Evolutionary conservation across 2,329 filamentous ascomycete species (phyloP).

Genomic region (Aspergillus ruber): DNA sequence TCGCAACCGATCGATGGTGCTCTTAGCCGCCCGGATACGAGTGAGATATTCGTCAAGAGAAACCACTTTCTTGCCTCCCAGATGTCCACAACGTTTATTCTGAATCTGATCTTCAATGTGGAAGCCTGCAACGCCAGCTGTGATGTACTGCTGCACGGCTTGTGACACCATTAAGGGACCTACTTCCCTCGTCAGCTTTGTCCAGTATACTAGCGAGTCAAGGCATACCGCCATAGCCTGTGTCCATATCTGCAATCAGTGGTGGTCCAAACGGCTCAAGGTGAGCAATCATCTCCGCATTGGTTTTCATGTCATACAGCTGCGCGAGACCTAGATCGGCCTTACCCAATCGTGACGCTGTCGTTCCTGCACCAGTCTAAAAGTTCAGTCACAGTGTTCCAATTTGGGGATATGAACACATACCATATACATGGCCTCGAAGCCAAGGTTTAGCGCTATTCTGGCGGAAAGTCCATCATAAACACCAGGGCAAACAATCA

Average conservation of each 20-base stretch:
- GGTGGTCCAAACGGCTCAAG: slow-evolving; percentile 49
- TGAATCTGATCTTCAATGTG: slow-evolving; percentile 54
- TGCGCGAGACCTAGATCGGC: slow-evolving; percentile 59
- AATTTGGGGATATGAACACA: slow-evolving; percentile 7
- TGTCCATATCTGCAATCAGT: slow-evolving; percentile 54
- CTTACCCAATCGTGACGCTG: slow-evolving; percentile 55
- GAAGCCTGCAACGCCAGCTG: slow-evolving; percentile 49
- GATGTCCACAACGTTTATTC: slow-evolving; percentile 37
- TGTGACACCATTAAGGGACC: slow-evolving; percentile 42
- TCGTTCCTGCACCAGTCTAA: slow-evolving; percentile 58
- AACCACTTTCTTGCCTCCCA: slow-evolving; percentile 35
- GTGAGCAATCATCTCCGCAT: slow-evolving; percentile 60
- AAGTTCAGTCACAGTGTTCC: not conserved
- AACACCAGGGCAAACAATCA: slow-evolving; percentile 57
- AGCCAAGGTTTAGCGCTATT: slow-evolving; percentile 57
- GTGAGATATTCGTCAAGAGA: slow-evolving; percentile 27
- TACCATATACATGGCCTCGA: slow-evolving; percentile 63
- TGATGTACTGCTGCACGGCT: slow-evolving; percentile 45
- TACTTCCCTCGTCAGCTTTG: not conserved
- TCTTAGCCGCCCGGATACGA: slow-evolving; percentile 31
- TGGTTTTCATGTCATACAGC: slow-evolving; percentile 56
- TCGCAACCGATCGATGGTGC: slow-evolving; percentile 25
- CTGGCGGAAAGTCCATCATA: slow-evolving; percentile 63
- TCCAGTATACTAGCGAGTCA: no score
- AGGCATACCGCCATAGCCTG: slow-evolving; percentile 43